Conservation (phyloP, 768 basidiomycete genomes). For the Pleurotus eryngii region DNA sequence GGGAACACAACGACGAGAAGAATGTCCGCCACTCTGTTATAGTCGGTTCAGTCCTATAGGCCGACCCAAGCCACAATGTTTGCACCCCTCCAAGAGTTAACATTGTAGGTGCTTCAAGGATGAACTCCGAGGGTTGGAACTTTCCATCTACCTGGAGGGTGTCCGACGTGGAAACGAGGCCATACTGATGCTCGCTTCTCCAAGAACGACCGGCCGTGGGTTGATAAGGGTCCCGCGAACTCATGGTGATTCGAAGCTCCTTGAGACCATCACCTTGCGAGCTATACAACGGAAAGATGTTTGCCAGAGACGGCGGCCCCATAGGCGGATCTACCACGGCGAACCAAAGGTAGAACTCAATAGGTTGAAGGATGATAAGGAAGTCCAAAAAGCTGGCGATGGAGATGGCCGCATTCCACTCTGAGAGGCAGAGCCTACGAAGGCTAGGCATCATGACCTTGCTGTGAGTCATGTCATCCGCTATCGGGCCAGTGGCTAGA, state of each 20-base stretch:
- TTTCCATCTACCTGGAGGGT: background rate
- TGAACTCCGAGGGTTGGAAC: background rate
- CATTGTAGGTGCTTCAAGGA: slow-evolving; percentile 2
- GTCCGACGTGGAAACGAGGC: background rate
- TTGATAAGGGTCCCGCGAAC: background rate
- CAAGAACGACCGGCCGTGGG: background rate
- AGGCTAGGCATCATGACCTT: background rate
- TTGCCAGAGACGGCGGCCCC: background rate
- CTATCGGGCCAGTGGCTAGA: background rate
- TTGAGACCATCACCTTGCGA: background rate
- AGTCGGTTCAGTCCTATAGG: background rate
- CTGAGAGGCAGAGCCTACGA: background rate
- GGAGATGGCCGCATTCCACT: background rate
- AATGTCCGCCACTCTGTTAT: slow-evolving; percentile 2
- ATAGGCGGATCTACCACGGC: background rate
- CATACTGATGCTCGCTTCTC: slow-evolving; percentile 3
- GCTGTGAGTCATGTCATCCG: background rate
- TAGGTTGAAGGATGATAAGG: slow-evolving; percentile 3
- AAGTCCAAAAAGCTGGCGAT: background rate
- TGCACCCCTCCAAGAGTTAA: slow-evolving; percentile 1
- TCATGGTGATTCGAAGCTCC: background rate
- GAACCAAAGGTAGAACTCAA: background rate
- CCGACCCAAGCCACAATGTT: background rate
- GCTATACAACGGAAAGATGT: background rate
- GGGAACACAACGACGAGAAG: slow-evolving; percentile 1